A percentile compares a stretch with the other conserved stretches of the same genome.
These are phyloP conservation scores for Sextonia rubra DNA, from an alignment of 164 flowering plant species.

Conservation along the genomic window DNA sequence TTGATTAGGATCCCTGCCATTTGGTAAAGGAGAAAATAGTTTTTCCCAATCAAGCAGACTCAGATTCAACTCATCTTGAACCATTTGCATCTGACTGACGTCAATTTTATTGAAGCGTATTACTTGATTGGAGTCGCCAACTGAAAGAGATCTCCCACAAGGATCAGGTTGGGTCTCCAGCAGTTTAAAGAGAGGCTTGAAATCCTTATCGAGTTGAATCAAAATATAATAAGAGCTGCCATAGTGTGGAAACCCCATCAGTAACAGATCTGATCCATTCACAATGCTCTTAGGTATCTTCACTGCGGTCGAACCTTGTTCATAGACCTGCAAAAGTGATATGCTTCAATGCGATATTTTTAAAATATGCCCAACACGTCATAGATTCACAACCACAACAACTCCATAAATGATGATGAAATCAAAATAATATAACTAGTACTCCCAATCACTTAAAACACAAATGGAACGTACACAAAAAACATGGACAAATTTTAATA, in stretches of 20 bases:
- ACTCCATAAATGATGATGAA: background rate
- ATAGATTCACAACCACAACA: background rate
- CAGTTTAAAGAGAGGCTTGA: constrained; percentile 69
- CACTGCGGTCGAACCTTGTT: constrained; percentile 56
- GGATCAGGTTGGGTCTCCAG: constrained; percentile 65
- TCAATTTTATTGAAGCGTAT: constrained; percentile 62
- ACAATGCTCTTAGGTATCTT: constrained; percentile 58
- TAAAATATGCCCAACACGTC: background rate
- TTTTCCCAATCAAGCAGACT: constrained; percentile 56
- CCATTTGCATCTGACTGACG: constrained; percentile 64
- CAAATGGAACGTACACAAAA: too few species aligned
- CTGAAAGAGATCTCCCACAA: constrained; percentile 36
- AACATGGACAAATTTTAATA: too few species aligned
- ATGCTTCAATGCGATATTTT: background rate
- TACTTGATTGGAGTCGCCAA: constrained; percentile 43
- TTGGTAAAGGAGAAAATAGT: constrained; percentile 35
- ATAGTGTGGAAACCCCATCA: constrained; percentile 90
- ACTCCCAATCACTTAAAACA: too few species aligned
- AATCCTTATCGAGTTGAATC: constrained; percentile 84
- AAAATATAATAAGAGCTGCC: constrained; percentile 79
- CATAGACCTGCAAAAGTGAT: constrained; percentile 66
- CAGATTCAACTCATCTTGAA: constrained; percentile 74
- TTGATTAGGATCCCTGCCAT: constrained; percentile 33
- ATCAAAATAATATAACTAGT: too few species aligned
- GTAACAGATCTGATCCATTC: constrained; percentile 50